Evolutionary conservation across 163 green algal species (phyloP), one percentile per base, ranked within the genome.

Genomic region (Dunaliella salina): DNA sequence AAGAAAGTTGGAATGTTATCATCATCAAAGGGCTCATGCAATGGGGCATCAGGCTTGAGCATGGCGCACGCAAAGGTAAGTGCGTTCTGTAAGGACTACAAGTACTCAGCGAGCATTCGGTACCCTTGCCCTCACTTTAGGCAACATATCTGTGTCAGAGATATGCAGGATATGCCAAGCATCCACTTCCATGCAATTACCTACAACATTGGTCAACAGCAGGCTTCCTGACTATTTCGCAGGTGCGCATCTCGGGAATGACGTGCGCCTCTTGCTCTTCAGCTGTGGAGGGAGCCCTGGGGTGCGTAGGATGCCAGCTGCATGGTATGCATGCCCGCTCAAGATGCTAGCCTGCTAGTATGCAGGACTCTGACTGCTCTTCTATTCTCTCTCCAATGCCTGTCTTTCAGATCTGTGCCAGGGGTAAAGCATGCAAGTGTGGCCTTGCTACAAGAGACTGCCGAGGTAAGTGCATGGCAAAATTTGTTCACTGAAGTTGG

Each of bases 221-320:
- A 75, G 1, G 63, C 79, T 32, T 57, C 1, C 79, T 29, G 15
- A 30, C 32, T 59, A 33, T 45, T 50, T 25, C n/a, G 79, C 79
- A 82, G 79, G 33, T 82, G 32, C 35, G 20, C 8, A 33, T 82
- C 13, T 30, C 26, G n/a, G 79, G 79, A 13, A 82, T 82, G 79
- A 82, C 79, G 5, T 82, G 79, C 79, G 34, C 79, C 20, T 35
- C 79, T n/a, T 82, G 79, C 79, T 50, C n/a, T 5, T 82, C 79
- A 59, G 79, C 79, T 26, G 79, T 82, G 79, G 79, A 82, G 32
- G 35, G 35, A 24, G 79, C 79, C 33, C 79, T 82, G 15, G 45
- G 79, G 79, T 82, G 33, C 33, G 79, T 81, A 25, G n/a, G 13
- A 12, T 30, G 29, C 67, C 25, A 33, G 3, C 25, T 79, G 25